These are phyloP conservation scores for Neurospora sp. DNA, from an alignment of 495 filamentous ascomycete species.

Conservation along the genomic window DNA sequence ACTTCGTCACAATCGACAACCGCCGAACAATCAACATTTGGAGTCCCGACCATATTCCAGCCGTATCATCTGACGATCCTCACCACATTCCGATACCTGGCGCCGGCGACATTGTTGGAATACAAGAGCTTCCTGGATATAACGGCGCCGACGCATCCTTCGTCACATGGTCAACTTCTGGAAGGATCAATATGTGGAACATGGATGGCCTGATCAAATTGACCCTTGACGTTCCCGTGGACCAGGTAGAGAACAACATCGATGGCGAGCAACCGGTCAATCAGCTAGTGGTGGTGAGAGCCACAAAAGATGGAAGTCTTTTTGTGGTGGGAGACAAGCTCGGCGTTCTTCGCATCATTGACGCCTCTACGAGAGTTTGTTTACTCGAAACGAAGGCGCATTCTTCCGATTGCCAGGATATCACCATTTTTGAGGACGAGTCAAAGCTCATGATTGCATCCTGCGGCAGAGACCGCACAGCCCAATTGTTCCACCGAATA, in stretches of 20 bases:
- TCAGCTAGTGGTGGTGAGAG: conserved; percentile 61
- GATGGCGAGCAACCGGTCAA: conserved; percentile 50
- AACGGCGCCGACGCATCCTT: conserved; percentile 58
- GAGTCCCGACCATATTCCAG: conserved; percentile 30
- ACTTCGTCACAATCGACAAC: conserved; percentile 66
- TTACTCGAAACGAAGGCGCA: conserved; percentile 71
- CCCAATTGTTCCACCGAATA: conserved; percentile 69
- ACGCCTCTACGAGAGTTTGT: conserved; percentile 39
- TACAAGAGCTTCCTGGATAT: conserved; percentile 47
- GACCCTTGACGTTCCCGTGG: conserved; percentile 56
- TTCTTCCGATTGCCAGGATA: conserved; percentile 73
- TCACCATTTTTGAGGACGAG: conserved; percentile 52
- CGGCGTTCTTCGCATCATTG: conserved; percentile 60
- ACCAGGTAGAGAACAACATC: conserved; percentile 47
- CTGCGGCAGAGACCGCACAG: conserved; percentile 77
- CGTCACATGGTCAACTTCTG: conserved; percentile 76
- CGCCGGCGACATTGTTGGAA: conserved; percentile 71
- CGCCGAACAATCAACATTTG: conserved; percentile 63
- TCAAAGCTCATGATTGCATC: conserved; percentile 56
- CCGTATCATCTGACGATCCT: conserved; percentile 17
- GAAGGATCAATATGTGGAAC: conserved; percentile 73
- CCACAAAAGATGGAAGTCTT: conserved; percentile 47
- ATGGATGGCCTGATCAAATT: conserved; percentile 55
- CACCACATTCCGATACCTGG: conserved; percentile 46
- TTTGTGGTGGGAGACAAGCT: conserved; percentile 78